Evolutionary conservation across 345 rosid genomes (phyloP).

Genomic region (Alliaria petiolata): DNA sequence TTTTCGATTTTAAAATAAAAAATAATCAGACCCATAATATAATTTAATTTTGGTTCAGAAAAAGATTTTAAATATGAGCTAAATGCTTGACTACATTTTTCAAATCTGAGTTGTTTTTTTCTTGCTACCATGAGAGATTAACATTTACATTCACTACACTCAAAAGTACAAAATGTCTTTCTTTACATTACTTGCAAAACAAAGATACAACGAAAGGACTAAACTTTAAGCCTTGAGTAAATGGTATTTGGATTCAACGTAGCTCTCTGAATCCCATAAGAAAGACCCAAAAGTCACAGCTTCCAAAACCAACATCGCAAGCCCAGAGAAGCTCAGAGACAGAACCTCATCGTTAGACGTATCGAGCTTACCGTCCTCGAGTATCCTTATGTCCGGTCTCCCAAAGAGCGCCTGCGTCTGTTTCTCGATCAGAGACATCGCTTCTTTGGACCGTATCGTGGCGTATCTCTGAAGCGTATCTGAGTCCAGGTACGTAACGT

Average conservation of each 20-base stretch:
- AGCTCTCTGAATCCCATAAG: slow-evolving; percentile 86
- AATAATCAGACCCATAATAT: too few relatives aligned
- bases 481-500: slow-evolving; percentile 76
- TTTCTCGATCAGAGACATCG: slow-evolving; percentile 73
- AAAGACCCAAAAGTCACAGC: slow-evolving; percentile 91
- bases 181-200: slow-evolving; percentile 16
- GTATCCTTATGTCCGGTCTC: slow-evolving; percentile 66
- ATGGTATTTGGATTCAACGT: slow-evolving; percentile 74
- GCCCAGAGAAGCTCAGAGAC: slow-evolving; percentile 57
- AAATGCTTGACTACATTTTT: neutral
- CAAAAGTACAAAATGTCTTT: slow-evolving; percentile 7
- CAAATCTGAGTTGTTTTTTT: neutral
- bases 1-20: too few relatives aligned
- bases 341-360: slow-evolving; percentile 56
- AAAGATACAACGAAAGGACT: neutral
- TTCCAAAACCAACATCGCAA: slow-evolving; percentile 84
- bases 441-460: slow-evolving; percentile 86
- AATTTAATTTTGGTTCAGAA: too few relatives aligned
- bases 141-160: slow-evolving; percentile 25
- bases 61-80: neutral
- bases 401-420: slow-evolving; percentile 94
- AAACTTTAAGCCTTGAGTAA: slow-evolving; percentile 51
- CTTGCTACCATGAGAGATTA: slow-evolving; percentile 11
- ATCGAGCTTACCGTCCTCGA: slow-evolving; percentile 75
- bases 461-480: slow-evolving; percentile 94